Base-by-base conservation (phyloP, 768 basidiomycete genomes). In the Harrya chromipes region DNA sequence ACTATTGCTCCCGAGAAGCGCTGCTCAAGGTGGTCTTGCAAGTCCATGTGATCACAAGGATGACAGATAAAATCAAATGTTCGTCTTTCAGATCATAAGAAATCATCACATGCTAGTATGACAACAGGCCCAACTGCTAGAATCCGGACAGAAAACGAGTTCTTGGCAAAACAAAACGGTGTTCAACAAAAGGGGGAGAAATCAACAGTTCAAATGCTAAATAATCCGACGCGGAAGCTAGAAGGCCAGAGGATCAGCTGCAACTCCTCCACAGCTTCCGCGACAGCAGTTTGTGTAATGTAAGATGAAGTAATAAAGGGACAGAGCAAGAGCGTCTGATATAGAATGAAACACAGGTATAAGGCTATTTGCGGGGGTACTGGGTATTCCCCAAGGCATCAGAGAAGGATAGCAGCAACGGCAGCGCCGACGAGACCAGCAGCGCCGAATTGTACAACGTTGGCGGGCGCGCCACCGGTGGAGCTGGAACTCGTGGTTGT, bases 371-470 rank as follows among this genome's bases (percentile, higher is more conserved):
- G 33, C 11, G 8, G 24, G n/a, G 21, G 6, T 20, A 46, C 29
- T 31, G 21, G 16, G 4, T 19, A 39, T 35, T n/a, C 45, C 38
- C 6, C 12, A 11, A 11, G 16, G 20, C 1, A 37, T 69, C 61
- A 78, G 34, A 69, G 63, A 39, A 76, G 58, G 46, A 77, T 49
- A 38, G 69, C 76, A 46, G 63, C 74, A 27, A 71, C 52, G 17
- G 62, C 65, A 6, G 61, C 74, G 41, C 65, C 67, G 38, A 53
- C 48, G 12, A 62, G 29, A 45, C 73, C 82, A 38, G 75, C 70
- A 40, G 72, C 53, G 36, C 73, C 76, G 42, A 77, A 72, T 29
- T 71, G 76, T 41, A 77, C 59, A 41, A 67, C 47, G 14, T 74
- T 75, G 44, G 70, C 69, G 40, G 74, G 63, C 26, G 79, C 80